Conservation (phyloP, 352 stramenopile species). For the Phytophthora colocasiae region DNA sequence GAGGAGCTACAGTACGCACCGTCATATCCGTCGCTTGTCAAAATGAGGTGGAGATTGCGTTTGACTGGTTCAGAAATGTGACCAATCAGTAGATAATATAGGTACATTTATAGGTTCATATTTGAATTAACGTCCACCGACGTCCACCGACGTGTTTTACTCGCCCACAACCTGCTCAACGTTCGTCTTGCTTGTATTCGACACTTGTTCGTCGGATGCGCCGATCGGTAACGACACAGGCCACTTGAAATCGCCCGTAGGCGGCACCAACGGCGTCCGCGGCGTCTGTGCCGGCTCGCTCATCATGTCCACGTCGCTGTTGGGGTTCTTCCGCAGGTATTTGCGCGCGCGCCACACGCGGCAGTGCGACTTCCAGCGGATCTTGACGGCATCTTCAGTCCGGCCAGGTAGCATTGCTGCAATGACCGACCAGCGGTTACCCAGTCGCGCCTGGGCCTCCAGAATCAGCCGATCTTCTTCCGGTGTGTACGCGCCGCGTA, state of each 20-base stretch:
- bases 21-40: slow-evolving; percentile 25
- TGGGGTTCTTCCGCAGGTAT: slow-evolving; percentile 76
- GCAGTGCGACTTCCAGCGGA: slow-evolving; percentile 92
- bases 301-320: slow-evolving; percentile 43
- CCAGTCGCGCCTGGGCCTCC: slow-evolving; percentile 82
- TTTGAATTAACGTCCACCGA: slow-evolving; percentile 30
- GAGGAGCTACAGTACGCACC: slow-evolving; percentile 22
- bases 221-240: slow-evolving; percentile 19
- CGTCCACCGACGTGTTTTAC: slow-evolving; percentile 29
- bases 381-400: slow-evolving; percentile 93
- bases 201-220: slow-evolving; percentile 33
- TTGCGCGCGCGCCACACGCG: slow-evolving; percentile 84
- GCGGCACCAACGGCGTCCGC: slow-evolving; percentile 38
- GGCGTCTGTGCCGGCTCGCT: slow-evolving; percentile 41
- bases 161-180: slow-evolving; percentile 20
- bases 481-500: slow-evolving; percentile 87
- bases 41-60: slow-evolving; percentile 7
- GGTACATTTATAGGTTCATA: slow-evolving; percentile 47
- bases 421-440: slow-evolving; percentile 93
- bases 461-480: slow-evolving; percentile 92
- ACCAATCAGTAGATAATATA: slow-evolving; percentile 20
- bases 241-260: slow-evolving; percentile 37
- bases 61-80: slow-evolving; percentile 11
- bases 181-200: slow-evolving; percentile 21
- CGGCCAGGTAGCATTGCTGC: slow-evolving; percentile 86